phyloP scores from a whole-genome alignment of 2,329 filamentous ascomycete genomes.

The Cladorrhinum sp. region DNA sequence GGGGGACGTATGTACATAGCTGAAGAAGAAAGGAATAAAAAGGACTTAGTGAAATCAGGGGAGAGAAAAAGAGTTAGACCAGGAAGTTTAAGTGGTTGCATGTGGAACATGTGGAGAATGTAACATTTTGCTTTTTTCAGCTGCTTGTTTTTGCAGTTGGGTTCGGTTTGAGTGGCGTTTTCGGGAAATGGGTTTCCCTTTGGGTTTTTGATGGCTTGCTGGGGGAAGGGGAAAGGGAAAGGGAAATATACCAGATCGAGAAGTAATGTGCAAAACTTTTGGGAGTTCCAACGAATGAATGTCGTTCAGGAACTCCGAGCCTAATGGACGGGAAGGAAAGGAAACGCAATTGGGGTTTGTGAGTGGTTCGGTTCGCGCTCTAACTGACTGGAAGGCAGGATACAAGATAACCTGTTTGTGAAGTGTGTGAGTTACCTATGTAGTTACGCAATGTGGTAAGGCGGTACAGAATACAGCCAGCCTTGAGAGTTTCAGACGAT shows the following conservation, averaged over 20 bases:
- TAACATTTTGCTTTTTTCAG: neutral
- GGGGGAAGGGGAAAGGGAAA: neutral
- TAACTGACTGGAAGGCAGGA: neutral
- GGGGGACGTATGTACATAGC: too few relatives aligned
- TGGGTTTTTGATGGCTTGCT: neutral
- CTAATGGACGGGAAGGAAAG: neutral
- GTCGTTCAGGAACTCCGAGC: neutral
- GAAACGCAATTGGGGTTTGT: neutral
- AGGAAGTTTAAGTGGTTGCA: conserved; percentile 26
- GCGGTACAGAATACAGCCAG: neutral
- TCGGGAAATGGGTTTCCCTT: neutral
- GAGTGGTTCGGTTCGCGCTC: conserved; percentile 5
- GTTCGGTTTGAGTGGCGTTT: neutral
- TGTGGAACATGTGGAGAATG: neutral
- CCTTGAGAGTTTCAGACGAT: neutral
- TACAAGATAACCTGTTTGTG: neutral
- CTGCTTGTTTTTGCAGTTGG: neutral
- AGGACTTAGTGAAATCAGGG: too few relatives aligned
- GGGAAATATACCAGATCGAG: neutral
- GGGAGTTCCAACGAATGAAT: neutral
- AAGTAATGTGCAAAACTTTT: neutral
- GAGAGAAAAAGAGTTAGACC: too few relatives aligned
- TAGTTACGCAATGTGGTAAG: neutral
- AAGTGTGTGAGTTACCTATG: too few relatives aligned
- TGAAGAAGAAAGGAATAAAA: neutral